Evolutionary conservation across 108 stramenopile species (phyloP).

Genomic region (Cyclotella atomus): DNA sequence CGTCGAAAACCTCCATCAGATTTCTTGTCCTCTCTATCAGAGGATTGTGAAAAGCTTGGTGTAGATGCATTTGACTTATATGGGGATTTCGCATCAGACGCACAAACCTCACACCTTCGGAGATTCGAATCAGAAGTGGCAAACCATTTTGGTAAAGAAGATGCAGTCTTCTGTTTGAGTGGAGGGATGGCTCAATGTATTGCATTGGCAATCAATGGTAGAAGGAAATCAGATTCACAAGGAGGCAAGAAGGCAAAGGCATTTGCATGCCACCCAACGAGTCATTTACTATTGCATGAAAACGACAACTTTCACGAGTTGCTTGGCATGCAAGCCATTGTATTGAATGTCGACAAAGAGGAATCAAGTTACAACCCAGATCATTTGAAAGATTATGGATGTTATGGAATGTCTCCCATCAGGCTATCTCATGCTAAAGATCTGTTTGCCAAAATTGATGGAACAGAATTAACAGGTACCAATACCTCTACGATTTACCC

Average conservation of each 20-base stretch:
- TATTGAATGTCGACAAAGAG: slow-evolving; percentile 23
- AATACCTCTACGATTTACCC: neutral
- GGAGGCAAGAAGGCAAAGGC: slow-evolving; percentile 1
- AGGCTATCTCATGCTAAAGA: slow-evolving; percentile 41
- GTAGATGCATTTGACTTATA: slow-evolving; percentile 57
- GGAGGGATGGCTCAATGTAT: slow-evolving; percentile 86
- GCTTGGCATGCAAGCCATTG: slow-evolving; percentile 46
- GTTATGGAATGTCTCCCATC: slow-evolving; percentile 43
- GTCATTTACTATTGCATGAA: slow-evolving; percentile 79
- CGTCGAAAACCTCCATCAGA: slow-evolving; percentile 46
- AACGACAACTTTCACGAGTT: slow-evolving; percentile 60
- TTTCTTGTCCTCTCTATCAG: slow-evolving; percentile 22
- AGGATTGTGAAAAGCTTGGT: slow-evolving; percentile 35
- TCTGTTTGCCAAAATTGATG: neutral
- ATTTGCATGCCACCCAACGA: slow-evolving; percentile 74
- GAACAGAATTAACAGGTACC: neutral
- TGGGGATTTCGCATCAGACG: slow-evolving; percentile 56
- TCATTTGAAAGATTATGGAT: slow-evolving; percentile 19
- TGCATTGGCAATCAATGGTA: slow-evolving; percentile 64
- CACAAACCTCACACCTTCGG: slow-evolving; percentile 54
- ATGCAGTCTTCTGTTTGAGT: slow-evolving; percentile 78
- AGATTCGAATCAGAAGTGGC: slow-evolving; percentile 74
- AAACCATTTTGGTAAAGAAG: slow-evolving; percentile 67
- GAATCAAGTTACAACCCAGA: slow-evolving; percentile 24
- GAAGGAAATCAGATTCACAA: neutral